Evolutionary conservation across 2,329 filamentous ascomycete species (phyloP).

Genomic region (Fusarium mundagurra): DNA sequence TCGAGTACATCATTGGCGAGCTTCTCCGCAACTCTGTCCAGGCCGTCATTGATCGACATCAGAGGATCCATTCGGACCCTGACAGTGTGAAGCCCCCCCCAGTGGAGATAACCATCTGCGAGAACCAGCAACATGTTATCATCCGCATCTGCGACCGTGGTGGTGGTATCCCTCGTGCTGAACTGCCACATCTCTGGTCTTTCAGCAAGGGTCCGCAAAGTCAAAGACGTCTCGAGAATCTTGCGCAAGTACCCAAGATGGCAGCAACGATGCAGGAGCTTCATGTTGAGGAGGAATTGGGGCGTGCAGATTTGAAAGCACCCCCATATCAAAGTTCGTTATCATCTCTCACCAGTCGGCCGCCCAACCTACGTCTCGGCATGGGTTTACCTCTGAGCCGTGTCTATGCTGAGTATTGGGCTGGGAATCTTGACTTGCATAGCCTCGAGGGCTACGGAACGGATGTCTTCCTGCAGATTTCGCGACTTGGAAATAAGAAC

Average conservation of each 20-base stretch:
- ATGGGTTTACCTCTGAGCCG: slow-evolving; percentile 94
- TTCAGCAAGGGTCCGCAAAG: slow-evolving; percentile 93
- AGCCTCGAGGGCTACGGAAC: slow-evolving; percentile 95
- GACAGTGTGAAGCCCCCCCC: slow-evolving; percentile 68
- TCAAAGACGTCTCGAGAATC: slow-evolving; percentile 81
- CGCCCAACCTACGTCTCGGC: slow-evolving; percentile 86
- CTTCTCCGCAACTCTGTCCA: slow-evolving; percentile 95
- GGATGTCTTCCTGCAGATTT: slow-evolving; percentile 95
- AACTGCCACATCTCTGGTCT: slow-evolving; percentile 92
- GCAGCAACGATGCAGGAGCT: slow-evolving; percentile 94
- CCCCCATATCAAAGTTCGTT: slow-evolving; percentile 70
- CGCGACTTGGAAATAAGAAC: slow-evolving; percentile 96
- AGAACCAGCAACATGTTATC: slow-evolving; percentile 93
- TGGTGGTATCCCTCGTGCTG: slow-evolving; percentile 86
- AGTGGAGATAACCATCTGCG: slow-evolving; percentile 94
- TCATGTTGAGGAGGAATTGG: slow-evolving; percentile 58
- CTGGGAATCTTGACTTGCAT: slow-evolving; percentile 88
- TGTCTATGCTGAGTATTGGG: slow-evolving; percentile 98
- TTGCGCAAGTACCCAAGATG: slow-evolving; percentile 87
- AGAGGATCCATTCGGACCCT: slow-evolving; percentile 48
- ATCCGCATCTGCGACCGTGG: slow-evolving; percentile 96
- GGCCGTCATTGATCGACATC: slow-evolving; percentile 82
- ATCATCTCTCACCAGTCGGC: slow-evolving; percentile 80
- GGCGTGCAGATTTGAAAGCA: slow-evolving; percentile 53
- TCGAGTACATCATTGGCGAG: slow-evolving; percentile 97